phyloP scores from a whole-genome alignment of 208 protist genomes.

The Wallacemonas sp. region DNA sequence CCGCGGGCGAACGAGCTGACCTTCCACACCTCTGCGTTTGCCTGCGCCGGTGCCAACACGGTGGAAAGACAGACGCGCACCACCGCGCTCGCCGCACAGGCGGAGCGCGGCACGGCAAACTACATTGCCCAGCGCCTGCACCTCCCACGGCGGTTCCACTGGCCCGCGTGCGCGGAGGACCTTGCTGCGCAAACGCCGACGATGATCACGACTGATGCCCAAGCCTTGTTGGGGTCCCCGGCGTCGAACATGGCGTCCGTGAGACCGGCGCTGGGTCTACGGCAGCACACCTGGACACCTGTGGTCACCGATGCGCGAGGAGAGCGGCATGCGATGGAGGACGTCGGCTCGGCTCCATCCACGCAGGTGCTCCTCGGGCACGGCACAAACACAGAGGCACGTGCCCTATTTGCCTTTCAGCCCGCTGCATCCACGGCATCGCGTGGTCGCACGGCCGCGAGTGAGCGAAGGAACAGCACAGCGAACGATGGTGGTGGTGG shows the following conservation, averaged over 20 bases:
- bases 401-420: slow-evolving; percentile 8
- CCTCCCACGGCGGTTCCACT: slow-evolving; percentile 49
- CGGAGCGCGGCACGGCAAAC: slow-evolving; percentile 41
- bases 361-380: not conserved
- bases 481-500: slow-evolving; percentile 44
- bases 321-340: not conserved
- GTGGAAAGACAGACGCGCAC: not conserved
- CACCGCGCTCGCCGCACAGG: not conserved
- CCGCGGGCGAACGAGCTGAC: not conserved
- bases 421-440: not conserved
- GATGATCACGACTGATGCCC: too few species aligned
- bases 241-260: not conserved
- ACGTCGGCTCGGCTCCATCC: not conserved
- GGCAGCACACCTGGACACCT: slow-evolving; percentile 10
- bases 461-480: too few species aligned
- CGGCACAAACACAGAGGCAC: not conserved
- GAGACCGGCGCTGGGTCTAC: slow-evolving; percentile 4
- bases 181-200: too few species aligned
- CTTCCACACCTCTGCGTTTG: slow-evolving; percentile 11
- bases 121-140: slow-evolving; percentile 28
- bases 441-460: too few species aligned
- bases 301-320: not conserved
- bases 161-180: slow-evolving; percentile 15
- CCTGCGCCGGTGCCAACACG: not conserved
- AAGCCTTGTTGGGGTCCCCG: too few species aligned